These are phyloP conservation scores for Gastrolobium bilobum DNA, from an alignment of 306 rosid species.

Conservation along the genomic window DNA sequence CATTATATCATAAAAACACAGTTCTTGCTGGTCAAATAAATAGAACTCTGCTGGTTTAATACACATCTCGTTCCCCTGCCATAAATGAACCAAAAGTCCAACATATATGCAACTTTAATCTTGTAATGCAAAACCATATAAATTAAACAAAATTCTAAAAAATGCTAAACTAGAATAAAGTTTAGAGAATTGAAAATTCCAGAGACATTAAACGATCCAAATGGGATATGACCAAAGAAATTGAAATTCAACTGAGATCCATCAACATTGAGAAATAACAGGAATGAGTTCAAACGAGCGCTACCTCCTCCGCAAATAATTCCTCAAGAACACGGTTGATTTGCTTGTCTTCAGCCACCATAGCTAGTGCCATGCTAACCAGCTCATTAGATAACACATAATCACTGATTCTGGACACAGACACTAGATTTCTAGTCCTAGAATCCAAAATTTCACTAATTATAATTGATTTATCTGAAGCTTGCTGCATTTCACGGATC, in stretches of 20 bases:
- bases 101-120: not conserved
- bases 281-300: slow-evolving; percentile 2
- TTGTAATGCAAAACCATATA: slow-evolving; percentile 25
- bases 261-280: slow-evolving; percentile 28
- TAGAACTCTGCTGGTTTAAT: slow-evolving; percentile 94
- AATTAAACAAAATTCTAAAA: slow-evolving; percentile 6
- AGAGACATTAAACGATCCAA: not conserved
- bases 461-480: slow-evolving; percentile 92
- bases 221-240: slow-evolving; percentile 27
- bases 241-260: slow-evolving; percentile 32
- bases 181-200: slow-evolving; percentile 29
- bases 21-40: slow-evolving; percentile 90
- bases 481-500: slow-evolving; percentile 98
- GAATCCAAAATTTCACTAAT: slow-evolving; percentile 98
- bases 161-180: slow-evolving; percentile 19
- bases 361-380: slow-evolving; percentile 97
- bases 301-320: slow-evolving; percentile 92
- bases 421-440: slow-evolving; percentile 95
- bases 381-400: slow-evolving; percentile 94
- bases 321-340: slow-evolving; percentile 99
- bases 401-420: slow-evolving; percentile 98
- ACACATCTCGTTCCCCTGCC: slow-evolving; percentile 95
- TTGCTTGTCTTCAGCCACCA: slow-evolving; percentile 99
- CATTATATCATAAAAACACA: slow-evolving; percentile 88
- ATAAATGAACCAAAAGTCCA: slow-evolving; percentile 24